phyloP scores from a whole-genome alignment of 345 rosid species.

The Corchorus olitorius region DNA sequence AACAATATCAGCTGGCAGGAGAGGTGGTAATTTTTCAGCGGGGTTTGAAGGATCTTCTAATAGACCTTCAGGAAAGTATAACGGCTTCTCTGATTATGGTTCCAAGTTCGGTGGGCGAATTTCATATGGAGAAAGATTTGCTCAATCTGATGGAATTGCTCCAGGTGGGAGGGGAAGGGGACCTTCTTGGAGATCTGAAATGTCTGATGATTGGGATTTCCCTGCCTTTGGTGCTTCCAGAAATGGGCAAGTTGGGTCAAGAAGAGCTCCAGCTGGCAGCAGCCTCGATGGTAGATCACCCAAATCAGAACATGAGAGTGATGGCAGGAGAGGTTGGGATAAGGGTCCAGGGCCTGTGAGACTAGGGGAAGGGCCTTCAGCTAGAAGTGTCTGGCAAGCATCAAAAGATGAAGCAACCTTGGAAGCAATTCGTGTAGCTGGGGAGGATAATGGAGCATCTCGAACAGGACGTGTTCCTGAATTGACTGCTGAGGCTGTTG shows the following conservation, averaged over 20 bases:
- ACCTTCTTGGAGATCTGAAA: conserved; percentile 71
- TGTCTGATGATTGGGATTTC: conserved; percentile 73
- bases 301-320: conserved; percentile 72
- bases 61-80: conserved; percentile 66
- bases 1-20: conserved; percentile 77
- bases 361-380: conserved; percentile 98
- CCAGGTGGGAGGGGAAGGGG: conserved; percentile 72
- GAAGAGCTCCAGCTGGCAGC: conserved; percentile 61
- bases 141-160: conserved; percentile 67
- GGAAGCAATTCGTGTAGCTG: conserved; percentile 98
- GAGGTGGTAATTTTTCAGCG: conserved; percentile 55
- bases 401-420: conserved; percentile 99
- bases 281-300: conserved; percentile 57
- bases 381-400: conserved; percentile 99
- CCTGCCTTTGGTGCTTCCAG: conserved; percentile 69
- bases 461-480: conserved; percentile 75
- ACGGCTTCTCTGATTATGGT: conserved; percentile 66
- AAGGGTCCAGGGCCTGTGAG: conserved; percentile 73
- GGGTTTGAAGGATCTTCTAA: conserved; percentile 69
- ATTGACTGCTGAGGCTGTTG: conserved; percentile 78
- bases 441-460: conserved; percentile 74
- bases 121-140: conserved; percentile 74
- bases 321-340: conserved; percentile 84
- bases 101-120: conserved; percentile 65
- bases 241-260: conserved; percentile 61